Percentiles rank a stretch among this genome's conserved stretches.
Conservation (phyloP, 2,329 filamentous ascomycete genomes). For the Juglanconis oblonga region DNA sequence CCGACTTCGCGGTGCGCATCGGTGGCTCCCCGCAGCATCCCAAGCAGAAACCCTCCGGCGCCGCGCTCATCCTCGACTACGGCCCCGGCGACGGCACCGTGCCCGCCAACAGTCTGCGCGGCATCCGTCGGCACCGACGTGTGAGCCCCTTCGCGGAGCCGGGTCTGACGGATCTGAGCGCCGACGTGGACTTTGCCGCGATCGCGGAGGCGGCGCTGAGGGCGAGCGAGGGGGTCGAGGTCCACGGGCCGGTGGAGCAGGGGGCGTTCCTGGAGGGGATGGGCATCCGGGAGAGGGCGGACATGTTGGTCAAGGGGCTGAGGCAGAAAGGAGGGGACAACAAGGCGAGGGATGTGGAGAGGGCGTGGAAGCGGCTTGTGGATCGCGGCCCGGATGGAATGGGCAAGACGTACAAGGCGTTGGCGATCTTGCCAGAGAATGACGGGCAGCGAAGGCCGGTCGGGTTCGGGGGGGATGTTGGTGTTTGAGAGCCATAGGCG, state of each 20-base stretch:
- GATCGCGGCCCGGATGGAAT: slow-evolving; percentile 81
- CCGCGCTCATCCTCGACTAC: slow-evolving; percentile 94
- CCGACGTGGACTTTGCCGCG: slow-evolving; percentile 89
- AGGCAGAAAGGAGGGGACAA: slow-evolving; percentile 32
- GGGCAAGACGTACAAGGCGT: slow-evolving; percentile 90
- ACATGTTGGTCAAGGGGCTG: slow-evolving; percentile 56
- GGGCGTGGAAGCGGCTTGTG: slow-evolving; percentile 78
- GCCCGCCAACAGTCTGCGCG: slow-evolving; percentile 84
- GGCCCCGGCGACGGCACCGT: slow-evolving; percentile 70
- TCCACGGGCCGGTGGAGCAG: slow-evolving; percentile 89
- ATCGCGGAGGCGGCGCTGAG: slow-evolving; percentile 77
- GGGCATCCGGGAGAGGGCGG: slow-evolving; percentile 78
- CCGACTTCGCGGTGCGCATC: slow-evolving; percentile 81
- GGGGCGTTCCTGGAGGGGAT: slow-evolving; percentile 74
- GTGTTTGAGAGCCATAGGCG: background rate
- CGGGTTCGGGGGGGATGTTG: slow-evolving; percentile 79
- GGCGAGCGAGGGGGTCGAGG: slow-evolving; percentile 77
- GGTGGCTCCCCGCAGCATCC: slow-evolving; percentile 59
- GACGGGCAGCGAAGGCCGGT: slow-evolving; percentile 72
- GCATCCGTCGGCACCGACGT: slow-evolving; percentile 73
- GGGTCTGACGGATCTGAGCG: slow-evolving; percentile 82
- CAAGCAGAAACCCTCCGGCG: slow-evolving; percentile 69
- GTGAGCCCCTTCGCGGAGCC: slow-evolving; percentile 79
- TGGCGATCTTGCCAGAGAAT: slow-evolving; percentile 86
- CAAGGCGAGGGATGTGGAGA: slow-evolving; percentile 61